phyloP scores from a whole-genome alignment of 805 yeast species.

The Kuraishia piskuri region DNA sequence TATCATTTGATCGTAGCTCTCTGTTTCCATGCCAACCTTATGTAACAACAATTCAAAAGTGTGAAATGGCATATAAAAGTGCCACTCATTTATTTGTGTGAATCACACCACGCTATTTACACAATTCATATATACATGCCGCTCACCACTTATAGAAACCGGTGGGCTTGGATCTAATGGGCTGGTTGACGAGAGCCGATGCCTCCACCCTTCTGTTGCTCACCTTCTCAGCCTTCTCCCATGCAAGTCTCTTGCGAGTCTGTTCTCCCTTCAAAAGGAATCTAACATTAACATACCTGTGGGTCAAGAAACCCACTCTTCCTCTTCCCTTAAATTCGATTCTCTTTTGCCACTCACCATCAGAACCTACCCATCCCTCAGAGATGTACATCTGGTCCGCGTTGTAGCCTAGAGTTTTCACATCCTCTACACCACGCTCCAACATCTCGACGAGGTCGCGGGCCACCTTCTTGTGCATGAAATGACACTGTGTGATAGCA shows the following conservation, averaged over 20 bases:
- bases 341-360: conserved; percentile 65
- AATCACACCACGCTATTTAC: not conserved
- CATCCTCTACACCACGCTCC: conserved; percentile 64
- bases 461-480: conserved; percentile 70
- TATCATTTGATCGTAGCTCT: not conserved
- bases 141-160: conserved; percentile 49
- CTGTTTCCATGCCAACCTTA: no score
- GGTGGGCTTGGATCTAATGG: conserved; percentile 38
- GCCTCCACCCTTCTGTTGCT: conserved; percentile 28
- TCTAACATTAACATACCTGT: conserved; percentile 73
- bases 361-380: conserved; percentile 88
- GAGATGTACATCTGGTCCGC: conserved; percentile 60
- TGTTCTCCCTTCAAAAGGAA: conserved; percentile 64
- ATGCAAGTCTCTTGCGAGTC: conserved; percentile 50
- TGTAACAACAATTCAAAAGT: no score
- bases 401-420: conserved; percentile 47
- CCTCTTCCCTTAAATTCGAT: conserved; percentile 87
- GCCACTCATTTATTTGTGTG: not conserved
- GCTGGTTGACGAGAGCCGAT: conserved; percentile 32
- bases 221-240: conserved; percentile 46
- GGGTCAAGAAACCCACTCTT: conserved; percentile 69
- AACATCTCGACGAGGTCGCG: conserved; percentile 72
- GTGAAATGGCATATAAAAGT: not conserved
- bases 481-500: conserved; percentile 91
- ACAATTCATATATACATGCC: conserved; percentile 6